Percentiles rank a stretch among this genome's conserved stretches.
Conservation (phyloP, 2,329 filamentous ascomycete genomes). For the Rachicladosporium sp. region DNA sequence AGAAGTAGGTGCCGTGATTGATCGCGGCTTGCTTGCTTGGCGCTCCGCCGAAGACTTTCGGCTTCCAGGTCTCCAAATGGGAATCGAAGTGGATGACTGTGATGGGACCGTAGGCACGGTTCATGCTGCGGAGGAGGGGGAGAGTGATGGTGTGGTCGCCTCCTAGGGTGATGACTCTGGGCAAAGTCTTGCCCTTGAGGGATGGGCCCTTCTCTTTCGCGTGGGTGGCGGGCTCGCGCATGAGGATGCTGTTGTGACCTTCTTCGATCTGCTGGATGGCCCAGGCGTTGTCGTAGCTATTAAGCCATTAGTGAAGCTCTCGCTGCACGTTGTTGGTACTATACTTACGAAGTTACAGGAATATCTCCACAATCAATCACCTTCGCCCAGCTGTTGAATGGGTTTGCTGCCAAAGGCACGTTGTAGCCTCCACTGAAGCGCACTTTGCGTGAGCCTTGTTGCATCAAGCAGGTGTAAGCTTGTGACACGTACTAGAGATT, state of each 20-base stretch:
- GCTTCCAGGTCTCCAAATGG: constrained; percentile 56
- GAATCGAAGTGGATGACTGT: constrained; percentile 53
- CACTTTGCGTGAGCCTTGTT: constrained; percentile 37
- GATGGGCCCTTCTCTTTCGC: constrained; percentile 55
- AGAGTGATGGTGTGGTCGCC: constrained; percentile 50
- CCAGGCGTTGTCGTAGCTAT: constrained; percentile 67
- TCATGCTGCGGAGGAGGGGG: constrained; percentile 44
- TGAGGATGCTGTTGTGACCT: constrained; percentile 65
- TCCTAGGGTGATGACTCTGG: constrained; percentile 65
- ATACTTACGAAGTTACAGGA: constrained; percentile 65
- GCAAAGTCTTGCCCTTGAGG: constrained; percentile 62
- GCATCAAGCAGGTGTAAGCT: constrained; percentile 16
- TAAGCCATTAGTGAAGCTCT: neutral
- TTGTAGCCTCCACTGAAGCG: constrained; percentile 70
- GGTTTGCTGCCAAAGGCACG: constrained; percentile 65
- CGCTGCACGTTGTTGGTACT: neutral
- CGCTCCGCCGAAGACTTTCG: constrained; percentile 76
- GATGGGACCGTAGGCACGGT: constrained; percentile 55
- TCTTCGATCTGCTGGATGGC: constrained; percentile 77
- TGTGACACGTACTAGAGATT: constrained; percentile 64
- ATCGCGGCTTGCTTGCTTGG: constrained; percentile 63
- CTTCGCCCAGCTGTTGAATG: constrained; percentile 69
- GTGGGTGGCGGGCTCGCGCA: constrained; percentile 57
- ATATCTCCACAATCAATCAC: constrained; percentile 77
- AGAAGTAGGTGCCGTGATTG: constrained; percentile 87